Conservation (phyloP, 2,329 filamentous ascomycete genomes). For the Botrytis pseudocinerea region DNA sequence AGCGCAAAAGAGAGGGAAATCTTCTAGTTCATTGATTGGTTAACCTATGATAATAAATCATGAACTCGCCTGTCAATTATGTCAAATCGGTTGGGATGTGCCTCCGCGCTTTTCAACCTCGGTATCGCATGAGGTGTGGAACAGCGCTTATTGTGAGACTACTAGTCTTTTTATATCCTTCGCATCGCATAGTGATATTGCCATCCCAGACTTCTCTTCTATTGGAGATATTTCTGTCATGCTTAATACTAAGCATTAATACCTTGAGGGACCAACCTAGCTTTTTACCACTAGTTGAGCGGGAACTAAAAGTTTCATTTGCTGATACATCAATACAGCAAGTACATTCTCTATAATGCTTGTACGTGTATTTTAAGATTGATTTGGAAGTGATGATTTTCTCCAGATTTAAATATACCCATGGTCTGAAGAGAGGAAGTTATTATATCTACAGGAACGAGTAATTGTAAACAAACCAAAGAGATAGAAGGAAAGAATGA, state of each 20-base stretch:
- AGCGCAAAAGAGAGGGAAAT: background rate
- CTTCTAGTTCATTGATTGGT: background rate
- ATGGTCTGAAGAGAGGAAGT: background rate
- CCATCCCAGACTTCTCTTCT: background rate
- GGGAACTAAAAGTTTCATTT: background rate
- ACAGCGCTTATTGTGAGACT: background rate
- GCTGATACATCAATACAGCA: background rate
- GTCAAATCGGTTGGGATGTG: background rate
- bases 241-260: background rate
- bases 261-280: background rate
- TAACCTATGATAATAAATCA: background rate
- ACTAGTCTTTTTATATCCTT: background rate
- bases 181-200: background rate
- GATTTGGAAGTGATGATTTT: background rate
- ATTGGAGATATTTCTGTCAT: background rate
- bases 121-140: background rate
- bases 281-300: background rate
- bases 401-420: background rate
- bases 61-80: background rate
- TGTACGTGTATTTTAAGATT: background rate
- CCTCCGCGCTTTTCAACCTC: background rate
- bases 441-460: fast-evolving
- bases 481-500: background rate
- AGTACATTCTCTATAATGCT: background rate
- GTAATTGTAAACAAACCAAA: background rate